Base-by-base conservation (phyloP, 192 early-diverging fungal species). In the Diversispora eburnea region DNA sequence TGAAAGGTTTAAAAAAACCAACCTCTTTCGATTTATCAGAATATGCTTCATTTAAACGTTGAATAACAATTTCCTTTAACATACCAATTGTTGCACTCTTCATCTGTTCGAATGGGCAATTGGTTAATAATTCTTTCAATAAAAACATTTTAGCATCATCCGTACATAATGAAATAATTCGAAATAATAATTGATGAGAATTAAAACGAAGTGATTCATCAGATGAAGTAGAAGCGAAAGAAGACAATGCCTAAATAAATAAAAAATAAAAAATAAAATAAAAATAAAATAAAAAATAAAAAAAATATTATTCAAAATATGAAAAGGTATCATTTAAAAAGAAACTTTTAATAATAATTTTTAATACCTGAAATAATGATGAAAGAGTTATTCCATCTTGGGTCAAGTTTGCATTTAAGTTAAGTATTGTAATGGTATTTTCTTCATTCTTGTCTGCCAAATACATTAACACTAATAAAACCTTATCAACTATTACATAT, bases 61-160 rank as follows among this genome's bases (percentile, higher is more conserved):
- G 33, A 57, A 82, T 78, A 13, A 85, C 73, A 42, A 76, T 76
- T 9, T 76, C 77, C 63, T 85, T 85, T 20, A 85, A 62, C 8
- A 85, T 42, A 47, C 81, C 81, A 49, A 85, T 77, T 6, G 82
- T 75, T 1, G 84, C 82, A 13, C 80, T 77, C 9, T 76, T 71
- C 84, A 85, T 85, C 4, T 82, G 58, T n/a, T 82, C 76, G 39
- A 77, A 83, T 7, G 84, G 84, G 33, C 84, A 83, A 17, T 58
- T 74, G 0, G 80, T 75, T 4, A 83, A 73, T 22, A 83, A 63
- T 43, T 83, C 80, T 8, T 72, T 66, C 33, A 85, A 52, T 20
- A 81, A 52, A 42, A 78, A 78, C 72, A 85, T 62, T 13, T 76
- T 77, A 6, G 77, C 77, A 12, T 81, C 80, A 66, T 85, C 84